Evolutionary conservation across 495 filamentous ascomycete species (phyloP).

Genomic region (Aeminium ludgeri): DNA sequence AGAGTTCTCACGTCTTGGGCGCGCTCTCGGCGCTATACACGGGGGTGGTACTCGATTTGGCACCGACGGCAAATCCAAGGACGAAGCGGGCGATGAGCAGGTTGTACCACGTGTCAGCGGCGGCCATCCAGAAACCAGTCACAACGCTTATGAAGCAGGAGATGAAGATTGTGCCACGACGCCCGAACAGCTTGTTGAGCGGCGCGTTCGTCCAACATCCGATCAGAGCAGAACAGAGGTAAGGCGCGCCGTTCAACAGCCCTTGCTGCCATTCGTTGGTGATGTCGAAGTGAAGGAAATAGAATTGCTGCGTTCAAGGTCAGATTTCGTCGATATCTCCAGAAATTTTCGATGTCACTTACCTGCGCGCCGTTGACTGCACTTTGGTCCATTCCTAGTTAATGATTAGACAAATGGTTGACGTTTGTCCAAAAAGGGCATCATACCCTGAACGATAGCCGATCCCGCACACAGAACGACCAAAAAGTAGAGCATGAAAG

Average conservation of each 20-base stretch:
- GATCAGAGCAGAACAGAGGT: conserved; percentile 58
- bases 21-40: conserved; percentile 41
- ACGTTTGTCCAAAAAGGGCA: too few species aligned
- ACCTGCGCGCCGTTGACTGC: conserved; percentile 3
- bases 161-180: conserved; percentile 67
- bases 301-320: not conserved
- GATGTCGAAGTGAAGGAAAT: conserved; percentile 1
- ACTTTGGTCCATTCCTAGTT: conserved; percentile 40
- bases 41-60: conserved; percentile 40
- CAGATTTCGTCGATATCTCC: not conserved
- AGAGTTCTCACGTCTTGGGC: too few species aligned
- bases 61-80: conserved; percentile 42
- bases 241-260: conserved; percentile 46
- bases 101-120: conserved; percentile 33
- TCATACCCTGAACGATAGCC: conserved; percentile 54
- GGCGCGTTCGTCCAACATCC: conserved; percentile 75
- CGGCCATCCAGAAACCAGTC: conserved; percentile 21
- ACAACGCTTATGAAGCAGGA: conserved; percentile 41
- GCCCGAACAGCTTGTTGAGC: conserved; percentile 61
- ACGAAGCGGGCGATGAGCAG: conserved; percentile 39
- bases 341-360: not conserved
- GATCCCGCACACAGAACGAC: conserved; percentile 45
- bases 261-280: conserved; percentile 43
- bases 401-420: too few species aligned
- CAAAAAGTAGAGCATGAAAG: conserved; percentile 49